These are phyloP conservation scores for Neostapfia colusana DNA, from an alignment of 176 grass and related monocot species.

Conservation along the genomic window DNA sequence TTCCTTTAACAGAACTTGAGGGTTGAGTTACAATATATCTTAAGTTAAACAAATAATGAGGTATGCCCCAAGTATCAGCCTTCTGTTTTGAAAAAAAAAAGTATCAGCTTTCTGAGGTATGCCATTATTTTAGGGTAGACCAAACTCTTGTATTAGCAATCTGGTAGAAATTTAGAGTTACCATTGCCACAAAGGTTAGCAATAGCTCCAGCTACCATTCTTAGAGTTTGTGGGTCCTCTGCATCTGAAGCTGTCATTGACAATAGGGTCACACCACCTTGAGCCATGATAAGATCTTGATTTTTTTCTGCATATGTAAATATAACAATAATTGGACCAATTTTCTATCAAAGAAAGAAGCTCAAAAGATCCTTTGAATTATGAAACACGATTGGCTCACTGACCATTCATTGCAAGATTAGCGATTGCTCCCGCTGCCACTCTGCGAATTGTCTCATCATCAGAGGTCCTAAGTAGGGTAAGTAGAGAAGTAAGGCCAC, in stretches of 20 bases:
- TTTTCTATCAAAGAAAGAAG: constrained; percentile 6
- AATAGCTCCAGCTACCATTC: constrained; percentile 99
- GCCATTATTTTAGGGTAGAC: constrained; percentile 21
- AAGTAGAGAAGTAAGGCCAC: constrained; percentile 86
- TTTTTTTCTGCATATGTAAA: constrained; percentile 75
- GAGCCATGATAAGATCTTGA: constrained; percentile 97
- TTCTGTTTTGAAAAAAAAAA: too few species aligned
- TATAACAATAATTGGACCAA: constrained; percentile 28
- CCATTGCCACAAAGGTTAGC: constrained; percentile 99
- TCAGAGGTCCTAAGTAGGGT: constrained; percentile 91
- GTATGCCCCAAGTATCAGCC: too few species aligned
- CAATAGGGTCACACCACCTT: constrained; percentile 86
- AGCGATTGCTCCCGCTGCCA: constrained; percentile 97
- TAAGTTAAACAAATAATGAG: not conserved
- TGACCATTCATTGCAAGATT: constrained; percentile 99
- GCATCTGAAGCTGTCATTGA: constrained; percentile 96
- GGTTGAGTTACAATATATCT: not conserved
- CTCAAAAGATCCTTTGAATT: constrained; percentile 27
- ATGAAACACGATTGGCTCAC: constrained; percentile 31
- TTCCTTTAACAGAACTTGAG: not conserved
- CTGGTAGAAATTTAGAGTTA: constrained; percentile 44
- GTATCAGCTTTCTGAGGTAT: not conserved
- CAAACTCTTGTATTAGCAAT: constrained; percentile 17
- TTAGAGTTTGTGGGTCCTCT: constrained; percentile 91
- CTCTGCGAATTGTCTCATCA: constrained; percentile 88